Evolutionary conservation across 176 grass and related monocot genomes (phyloP).

Genomic region (Phragmites australis): DNA sequence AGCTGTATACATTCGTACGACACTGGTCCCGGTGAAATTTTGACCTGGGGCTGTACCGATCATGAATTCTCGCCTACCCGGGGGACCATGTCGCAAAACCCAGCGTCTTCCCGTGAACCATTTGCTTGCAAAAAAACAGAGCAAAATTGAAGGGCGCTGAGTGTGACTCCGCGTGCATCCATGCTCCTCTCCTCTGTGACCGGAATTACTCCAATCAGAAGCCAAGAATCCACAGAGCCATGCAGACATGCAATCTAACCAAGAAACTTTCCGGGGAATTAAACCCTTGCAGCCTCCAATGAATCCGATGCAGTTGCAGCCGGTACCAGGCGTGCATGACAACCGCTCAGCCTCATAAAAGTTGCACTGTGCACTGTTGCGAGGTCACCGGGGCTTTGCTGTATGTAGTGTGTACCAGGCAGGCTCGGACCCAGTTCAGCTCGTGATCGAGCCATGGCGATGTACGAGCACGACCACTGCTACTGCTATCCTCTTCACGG

Average conservation of each 20-base stretch:
- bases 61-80: background rate
- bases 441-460: background rate
- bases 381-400: too few species aligned
- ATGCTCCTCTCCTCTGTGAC: background rate
- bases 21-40: background rate
- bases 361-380: too few species aligned
- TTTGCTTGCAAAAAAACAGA: constrained; percentile 7
- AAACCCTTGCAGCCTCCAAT: background rate
- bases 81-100: constrained; percentile 3
- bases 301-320: too few species aligned
- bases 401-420: background rate
- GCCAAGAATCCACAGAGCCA: constrained; percentile 28
- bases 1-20: too few species aligned
- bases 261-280: constrained; percentile 1
- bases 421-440: background rate
- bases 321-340: background rate
- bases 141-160: too few species aligned
- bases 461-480: background rate
- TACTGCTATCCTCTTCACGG: background rate
- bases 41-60: background rate
- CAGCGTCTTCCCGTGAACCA: constrained; percentile 28
- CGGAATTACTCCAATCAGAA: constrained; percentile 37
- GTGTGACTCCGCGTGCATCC: background rate
- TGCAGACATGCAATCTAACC: too few species aligned
- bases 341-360: background rate